These are phyloP conservation scores for Nemania sp. DNA, from an alignment of 2,329 filamentous ascomycete species.

Conservation along the genomic window DNA sequence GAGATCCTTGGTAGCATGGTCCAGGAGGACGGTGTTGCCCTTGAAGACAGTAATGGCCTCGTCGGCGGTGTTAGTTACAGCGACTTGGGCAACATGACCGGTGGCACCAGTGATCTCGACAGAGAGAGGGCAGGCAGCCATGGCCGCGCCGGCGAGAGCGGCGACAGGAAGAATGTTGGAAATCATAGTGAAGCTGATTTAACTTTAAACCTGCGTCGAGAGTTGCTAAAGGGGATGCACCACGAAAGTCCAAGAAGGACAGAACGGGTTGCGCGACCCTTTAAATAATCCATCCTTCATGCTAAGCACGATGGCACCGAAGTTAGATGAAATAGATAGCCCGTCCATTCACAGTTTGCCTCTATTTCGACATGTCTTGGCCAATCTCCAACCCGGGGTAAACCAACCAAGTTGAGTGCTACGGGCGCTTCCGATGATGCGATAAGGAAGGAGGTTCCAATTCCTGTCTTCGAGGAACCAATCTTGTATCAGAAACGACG, in stretches of 20 bases:
- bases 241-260: neutral
- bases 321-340: constrained; percentile 27
- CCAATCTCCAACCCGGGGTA: constrained; percentile 29
- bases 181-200: constrained; percentile 35
- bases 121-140: constrained; percentile 42
- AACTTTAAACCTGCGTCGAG: constrained; percentile 13
- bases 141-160: constrained; percentile 40
- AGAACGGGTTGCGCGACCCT: neutral
- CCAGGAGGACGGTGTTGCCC: constrained; percentile 40
- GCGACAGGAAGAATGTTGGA: constrained; percentile 40
- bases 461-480: constrained; percentile 19
- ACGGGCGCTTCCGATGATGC: constrained; percentile 37
- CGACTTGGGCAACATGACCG: constrained; percentile 36
- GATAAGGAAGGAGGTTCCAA: constrained; percentile 38
- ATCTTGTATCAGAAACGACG: constrained; percentile 25
- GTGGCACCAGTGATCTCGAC: constrained; percentile 38
- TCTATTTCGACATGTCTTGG: constrained; percentile 35
- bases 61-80: constrained; percentile 39
- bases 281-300: constrained; percentile 35
- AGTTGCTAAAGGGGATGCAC: constrained; percentile 19
- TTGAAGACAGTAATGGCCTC: constrained; percentile 42
- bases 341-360: constrained; percentile 26
- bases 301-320: constrained; percentile 3
- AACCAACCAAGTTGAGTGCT: constrained; percentile 20
- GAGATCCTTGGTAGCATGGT: constrained; percentile 41